Base-by-base conservation (phyloP, 148 eudicot species). In the Chenopodium berlandieri region DNA sequence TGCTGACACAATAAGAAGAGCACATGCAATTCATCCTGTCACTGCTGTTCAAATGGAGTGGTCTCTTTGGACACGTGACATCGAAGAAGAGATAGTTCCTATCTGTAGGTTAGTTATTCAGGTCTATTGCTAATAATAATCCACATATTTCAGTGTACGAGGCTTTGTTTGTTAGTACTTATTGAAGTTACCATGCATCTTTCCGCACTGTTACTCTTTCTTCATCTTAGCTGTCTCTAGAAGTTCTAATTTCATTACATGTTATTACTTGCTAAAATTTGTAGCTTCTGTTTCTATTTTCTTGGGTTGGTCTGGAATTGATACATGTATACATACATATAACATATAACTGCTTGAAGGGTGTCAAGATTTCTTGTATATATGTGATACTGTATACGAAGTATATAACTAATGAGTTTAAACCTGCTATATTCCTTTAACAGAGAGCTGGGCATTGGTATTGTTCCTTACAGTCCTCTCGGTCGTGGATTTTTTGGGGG, bases 361-460 rank as follows among this genome's bases (percentile, higher is more conserved):
- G 52, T 48, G 52, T 48, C 52, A 10, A 11, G 52, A 48, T 48
- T 10, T 12, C 52, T 48, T 48, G 52, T 48, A 48, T 40, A 7
- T 40, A 10, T 77, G 47, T 71, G 65, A n/a, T 19, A 40, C 64
- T 46, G 25, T 27, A 68, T 78, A 68, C 30, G 52, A 40, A 40
- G 44, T 40, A 40, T 40, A 47, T 31, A 30, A 70, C 9, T 12
- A 11, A 68, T 16, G 34, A 22, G 25, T 11, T 4, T 20, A 23
- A 10, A 9, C 11, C 44, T 65, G 20, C 52, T 77, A 8, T 78
- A 69, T 2, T 74, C 56, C 4, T 65, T 69, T 16, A 64, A 73
- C 86, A 94, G 97, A 87, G 97, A 91, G 75, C 97, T 92, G 78
- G 97, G 98, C 83, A 91, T 92, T 69, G 91, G 93, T 40, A 84